phyloP scores from a whole-genome alignment of 2,329 filamentous ascomycete genomes.

The Amphichorda felina region DNA sequence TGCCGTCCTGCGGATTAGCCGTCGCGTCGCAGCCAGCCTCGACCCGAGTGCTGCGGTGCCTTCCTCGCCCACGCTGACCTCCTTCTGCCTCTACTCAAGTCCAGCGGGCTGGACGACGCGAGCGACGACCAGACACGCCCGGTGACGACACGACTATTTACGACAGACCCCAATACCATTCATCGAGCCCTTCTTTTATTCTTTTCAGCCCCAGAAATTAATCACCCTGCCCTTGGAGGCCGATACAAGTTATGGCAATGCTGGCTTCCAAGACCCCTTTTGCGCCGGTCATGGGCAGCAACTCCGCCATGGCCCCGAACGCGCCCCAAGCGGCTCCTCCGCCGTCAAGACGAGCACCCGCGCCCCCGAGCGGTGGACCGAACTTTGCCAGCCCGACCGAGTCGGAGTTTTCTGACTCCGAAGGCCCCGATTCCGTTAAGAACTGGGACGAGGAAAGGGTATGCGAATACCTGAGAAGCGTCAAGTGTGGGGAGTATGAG shows the following conservation, averaged over 20 bases:
- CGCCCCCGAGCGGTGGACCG: conserved; percentile 37
- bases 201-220: neutral
- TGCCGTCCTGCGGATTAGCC: too few relatives aligned
- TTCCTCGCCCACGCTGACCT: too few relatives aligned
- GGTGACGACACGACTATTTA: neutral
- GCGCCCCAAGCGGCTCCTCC: conserved; percentile 35
- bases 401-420: conserved; percentile 81
- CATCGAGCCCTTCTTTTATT: neutral
- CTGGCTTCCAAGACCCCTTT: conserved; percentile 65
- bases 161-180: neutral
- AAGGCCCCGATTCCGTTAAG: conserved; percentile 63
- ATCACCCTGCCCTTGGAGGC: neutral
- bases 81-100: neutral
- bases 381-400: conserved; percentile 74
- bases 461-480: conserved; percentile 78
- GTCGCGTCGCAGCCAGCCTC: too few relatives aligned
- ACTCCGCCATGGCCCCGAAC: conserved; percentile 30
- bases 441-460: conserved; percentile 90
- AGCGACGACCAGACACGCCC: neutral
- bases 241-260: conserved; percentile 52
- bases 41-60: too few relatives aligned
- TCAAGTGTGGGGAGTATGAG: conserved; percentile 92
- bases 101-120: conserved; percentile 2
- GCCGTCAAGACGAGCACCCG: conserved; percentile 38
- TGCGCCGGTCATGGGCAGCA: conserved; percentile 36